A percentile compares a stretch with the other conserved stretches of the same genome.
phyloP scores from a whole-genome alignment of 257 asterid species.

The Przewalskia tangutica region DNA sequence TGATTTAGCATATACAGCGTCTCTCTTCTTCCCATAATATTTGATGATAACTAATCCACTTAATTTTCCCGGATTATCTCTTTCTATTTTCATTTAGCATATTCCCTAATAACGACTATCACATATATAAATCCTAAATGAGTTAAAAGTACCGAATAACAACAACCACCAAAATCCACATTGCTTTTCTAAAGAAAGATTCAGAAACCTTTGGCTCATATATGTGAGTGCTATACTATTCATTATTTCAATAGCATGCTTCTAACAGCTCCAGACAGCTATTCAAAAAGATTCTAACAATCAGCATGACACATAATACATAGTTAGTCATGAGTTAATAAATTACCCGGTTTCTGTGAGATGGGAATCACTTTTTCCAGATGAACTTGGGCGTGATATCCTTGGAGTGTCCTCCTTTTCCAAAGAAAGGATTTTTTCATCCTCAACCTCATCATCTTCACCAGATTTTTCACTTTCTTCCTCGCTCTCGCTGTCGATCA shows the following conservation, averaged over 20 bases:
- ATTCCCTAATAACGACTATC: background rate
- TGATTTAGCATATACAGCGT: background rate
- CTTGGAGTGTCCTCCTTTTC: background rate
- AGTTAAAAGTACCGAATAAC: background rate
- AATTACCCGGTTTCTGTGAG: slow-evolving; percentile 80
- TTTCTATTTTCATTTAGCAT: background rate
- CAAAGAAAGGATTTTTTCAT: slow-evolving; percentile 8
- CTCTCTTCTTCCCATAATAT: background rate
- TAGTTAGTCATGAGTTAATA: background rate
- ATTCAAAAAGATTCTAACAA: background rate
- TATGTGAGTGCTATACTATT: background rate
- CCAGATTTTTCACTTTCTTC: slow-evolving; percentile 33
- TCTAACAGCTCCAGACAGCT: background rate
- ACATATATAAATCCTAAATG: background rate
- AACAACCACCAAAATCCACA: background rate
- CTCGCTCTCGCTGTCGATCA: slow-evolving; percentile 40
- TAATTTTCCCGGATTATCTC: background rate
- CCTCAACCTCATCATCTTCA: slow-evolving; percentile 18
- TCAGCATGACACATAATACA: background rate
- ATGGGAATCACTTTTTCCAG: slow-evolving; percentile 43
- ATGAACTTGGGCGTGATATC: slow-evolving; percentile 22
- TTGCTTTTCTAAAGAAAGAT: background rate
- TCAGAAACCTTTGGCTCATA: background rate
- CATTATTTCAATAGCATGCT: background rate
- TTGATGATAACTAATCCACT: background rate